Percentiles rank a stretch among this genome's conserved stretches.
Evolutionary conservation across 768 basidiomycete species (phyloP).

Genomic region (Amanita fuliginea): DNA sequence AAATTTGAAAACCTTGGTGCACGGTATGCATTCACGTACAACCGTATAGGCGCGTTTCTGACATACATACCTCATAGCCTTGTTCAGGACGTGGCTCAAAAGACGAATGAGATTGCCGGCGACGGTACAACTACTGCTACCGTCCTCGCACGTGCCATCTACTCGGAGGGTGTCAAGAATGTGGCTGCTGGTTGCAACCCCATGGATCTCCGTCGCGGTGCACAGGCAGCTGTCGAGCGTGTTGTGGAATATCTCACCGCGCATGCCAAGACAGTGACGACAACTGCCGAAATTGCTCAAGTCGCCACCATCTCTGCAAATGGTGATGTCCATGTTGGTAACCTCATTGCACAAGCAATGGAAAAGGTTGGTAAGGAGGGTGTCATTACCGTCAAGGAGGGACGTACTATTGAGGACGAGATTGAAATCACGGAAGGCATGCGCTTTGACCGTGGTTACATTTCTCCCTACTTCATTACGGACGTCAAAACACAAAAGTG

Average conservation of each 20-base stretch:
- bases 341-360: slow-evolving; percentile 97
- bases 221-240: slow-evolving; percentile 92
- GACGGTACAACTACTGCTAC: slow-evolving; percentile 98
- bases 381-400: slow-evolving; percentile 99
- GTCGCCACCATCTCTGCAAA: slow-evolving; percentile 93
- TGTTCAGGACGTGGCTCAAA: slow-evolving; percentile 90
- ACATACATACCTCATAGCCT: slow-evolving; percentile 45
- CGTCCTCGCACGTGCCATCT: slow-evolving; percentile 94
- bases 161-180: slow-evolving; percentile 97
- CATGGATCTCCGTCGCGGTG: slow-evolving; percentile 98
- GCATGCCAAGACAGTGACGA: slow-evolving; percentile 91
- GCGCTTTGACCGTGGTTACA: slow-evolving; percentile 98
- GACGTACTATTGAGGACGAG: slow-evolving; percentile 95
- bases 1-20: slow-evolving; percentile 99
- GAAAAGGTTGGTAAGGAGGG: slow-evolving; percentile 99
- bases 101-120: slow-evolving; percentile 95
- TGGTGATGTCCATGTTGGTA: slow-evolving; percentile 80
- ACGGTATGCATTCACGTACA: slow-evolving; percentile 46
- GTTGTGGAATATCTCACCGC: slow-evolving; percentile 85
- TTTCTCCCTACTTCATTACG: slow-evolving; percentile 97
- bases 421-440: slow-evolving; percentile 99
- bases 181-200: slow-evolving; percentile 99
- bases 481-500: slow-evolving; percentile 94
- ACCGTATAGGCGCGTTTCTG: background rate
- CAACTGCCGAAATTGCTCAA: slow-evolving; percentile 95